Conservation (phyloP, 371 early-diverging fungal species). For the Smittium culicis region DNA sequence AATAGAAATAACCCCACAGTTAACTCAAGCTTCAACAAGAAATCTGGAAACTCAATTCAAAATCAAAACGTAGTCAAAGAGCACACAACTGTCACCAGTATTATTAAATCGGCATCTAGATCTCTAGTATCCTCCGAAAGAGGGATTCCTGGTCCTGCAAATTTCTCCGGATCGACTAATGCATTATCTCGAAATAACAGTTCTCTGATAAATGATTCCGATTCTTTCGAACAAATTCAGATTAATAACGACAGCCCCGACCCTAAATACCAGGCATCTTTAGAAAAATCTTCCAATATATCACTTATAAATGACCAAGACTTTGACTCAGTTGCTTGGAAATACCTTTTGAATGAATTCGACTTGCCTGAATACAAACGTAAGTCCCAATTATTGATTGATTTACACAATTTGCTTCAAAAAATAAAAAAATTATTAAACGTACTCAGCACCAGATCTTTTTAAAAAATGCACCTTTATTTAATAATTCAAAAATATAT, state of each 20-base stretch:
- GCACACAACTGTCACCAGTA: not conserved
- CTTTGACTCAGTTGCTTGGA: not conserved
- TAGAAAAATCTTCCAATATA: not conserved
- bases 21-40: too few species aligned
- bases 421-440: too few species aligned
- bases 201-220: not conserved
- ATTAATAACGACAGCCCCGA: not conserved
- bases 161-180: too few species aligned
- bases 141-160: conserved; percentile 6
- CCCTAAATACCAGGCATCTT: not conserved
- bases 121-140: not conserved
- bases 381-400: not conserved
- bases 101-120: not conserved
- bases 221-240: not conserved
- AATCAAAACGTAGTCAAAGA: too few species aligned
- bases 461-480: too few species aligned
- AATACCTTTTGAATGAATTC: not conserved
- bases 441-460: too few species aligned
- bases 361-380: conserved; percentile 3
- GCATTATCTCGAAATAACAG: too few species aligned
- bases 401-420: too few species aligned
- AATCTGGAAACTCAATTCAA: too few species aligned
- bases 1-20: too few species aligned
- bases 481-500: too few species aligned
- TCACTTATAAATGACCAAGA: not conserved